A percentile compares a stretch with the other conserved stretches of the same genome.
Evolutionary conservation across 164 flowering plant genomes (phyloP).

Genomic region (Chimonanthus praecox): DNA sequence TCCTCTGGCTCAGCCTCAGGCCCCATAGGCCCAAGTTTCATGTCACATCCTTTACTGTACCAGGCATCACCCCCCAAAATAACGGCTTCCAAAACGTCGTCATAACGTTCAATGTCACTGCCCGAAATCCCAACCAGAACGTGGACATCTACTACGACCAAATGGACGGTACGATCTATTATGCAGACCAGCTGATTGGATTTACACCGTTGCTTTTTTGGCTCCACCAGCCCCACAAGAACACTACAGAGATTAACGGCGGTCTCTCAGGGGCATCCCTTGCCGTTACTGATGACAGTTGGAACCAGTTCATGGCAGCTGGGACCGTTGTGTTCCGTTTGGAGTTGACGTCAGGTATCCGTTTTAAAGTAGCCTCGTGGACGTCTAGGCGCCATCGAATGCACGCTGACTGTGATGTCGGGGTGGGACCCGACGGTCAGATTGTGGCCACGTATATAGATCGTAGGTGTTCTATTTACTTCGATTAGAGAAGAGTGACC

Average conservation of each 20-base stretch:
- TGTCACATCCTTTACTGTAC: constrained; percentile 46
- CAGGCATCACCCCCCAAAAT: constrained; percentile 34
- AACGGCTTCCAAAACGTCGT: constrained; percentile 43
- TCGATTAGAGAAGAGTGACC: constrained; percentile 12
- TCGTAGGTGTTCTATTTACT: constrained; percentile 62
- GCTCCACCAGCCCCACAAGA: constrained; percentile 70
- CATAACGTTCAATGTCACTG: constrained; percentile 50
- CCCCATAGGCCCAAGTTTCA: constrained; percentile 86
- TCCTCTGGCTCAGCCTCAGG: constrained; percentile 81
- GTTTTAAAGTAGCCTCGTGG: constrained; percentile 61
- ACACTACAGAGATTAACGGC: constrained; percentile 38
- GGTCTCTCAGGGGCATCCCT: constrained; percentile 42
- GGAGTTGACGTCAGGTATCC: constrained; percentile 45
- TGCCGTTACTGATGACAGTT: constrained; percentile 26
- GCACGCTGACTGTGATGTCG: constrained; percentile 31
- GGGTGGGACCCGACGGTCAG: constrained; percentile 57
- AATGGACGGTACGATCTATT: constrained; percentile 43
- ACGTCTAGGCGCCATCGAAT: constrained; percentile 11
- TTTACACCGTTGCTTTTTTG: constrained; percentile 30
- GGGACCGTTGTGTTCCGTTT: constrained; percentile 64
- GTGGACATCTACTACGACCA: constrained; percentile 60
- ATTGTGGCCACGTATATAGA: constrained; percentile 32
- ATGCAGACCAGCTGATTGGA: constrained; percentile 47
- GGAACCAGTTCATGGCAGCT: constrained; percentile 36
- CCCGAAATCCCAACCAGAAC: constrained; percentile 63